These are phyloP conservation scores for Choiromyces venosus DNA, from an alignment of 495 filamentous ascomycete species.

Conservation along the genomic window DNA sequence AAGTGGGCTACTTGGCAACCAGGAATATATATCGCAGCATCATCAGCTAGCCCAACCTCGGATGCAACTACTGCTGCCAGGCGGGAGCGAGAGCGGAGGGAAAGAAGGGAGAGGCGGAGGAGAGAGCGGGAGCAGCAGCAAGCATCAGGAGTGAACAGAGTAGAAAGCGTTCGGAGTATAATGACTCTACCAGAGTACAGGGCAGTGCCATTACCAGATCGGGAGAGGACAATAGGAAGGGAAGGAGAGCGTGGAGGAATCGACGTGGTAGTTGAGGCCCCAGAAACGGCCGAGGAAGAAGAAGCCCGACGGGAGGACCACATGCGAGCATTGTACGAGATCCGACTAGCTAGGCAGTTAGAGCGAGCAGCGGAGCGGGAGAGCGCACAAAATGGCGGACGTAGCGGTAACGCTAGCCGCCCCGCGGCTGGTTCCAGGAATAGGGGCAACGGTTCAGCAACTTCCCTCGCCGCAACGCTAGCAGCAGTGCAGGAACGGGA, in stretches of 20 bases:
- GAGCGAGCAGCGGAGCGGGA: conserved; percentile 72
- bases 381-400: conserved; percentile 58
- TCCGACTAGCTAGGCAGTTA: conserved; percentile 69
- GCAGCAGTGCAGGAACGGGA: conserved; percentile 52
- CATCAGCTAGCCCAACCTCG: conserved; percentile 34
- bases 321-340: conserved; percentile 88
- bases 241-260: conserved; percentile 91
- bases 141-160: conserved; percentile 59
- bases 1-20: conserved; percentile 59
- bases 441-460: conserved; percentile 17
- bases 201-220: conserved; percentile 51
- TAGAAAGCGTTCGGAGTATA: conserved; percentile 80
- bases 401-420: conserved; percentile 55
- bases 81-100: conserved; percentile 10
- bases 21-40: conserved; percentile 28
- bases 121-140: conserved; percentile 17
- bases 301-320: conserved; percentile 80
- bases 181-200: conserved; percentile 87
- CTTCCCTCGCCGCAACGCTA: conserved; percentile 29
- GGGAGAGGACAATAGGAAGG: conserved; percentile 79
- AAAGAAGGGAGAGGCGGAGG: conserved; percentile 8
- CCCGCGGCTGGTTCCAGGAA: conserved; percentile 8
- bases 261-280: conserved; percentile 82
- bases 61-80: conserved; percentile 38
- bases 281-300: conserved; percentile 63